A percentile compares a stretch with the other conserved stretches of the same genome.
phyloP scores from a whole-genome alignment of 2,329 filamentous ascomycete species.

The Coccinonectria pachysandricola region DNA sequence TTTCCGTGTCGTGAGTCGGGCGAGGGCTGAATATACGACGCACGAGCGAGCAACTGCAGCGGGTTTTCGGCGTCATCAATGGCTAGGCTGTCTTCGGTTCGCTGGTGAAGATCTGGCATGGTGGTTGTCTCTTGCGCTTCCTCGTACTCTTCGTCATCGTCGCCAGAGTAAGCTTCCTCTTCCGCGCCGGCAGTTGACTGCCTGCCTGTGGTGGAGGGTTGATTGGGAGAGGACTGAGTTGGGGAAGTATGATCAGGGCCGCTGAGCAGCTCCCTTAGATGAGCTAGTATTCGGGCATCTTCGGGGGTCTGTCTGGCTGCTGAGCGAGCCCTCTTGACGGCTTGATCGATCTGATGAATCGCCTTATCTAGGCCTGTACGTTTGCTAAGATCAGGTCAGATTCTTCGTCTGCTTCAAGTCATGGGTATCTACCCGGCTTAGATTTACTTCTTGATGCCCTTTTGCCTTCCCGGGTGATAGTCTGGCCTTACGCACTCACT shows the following conservation, averaged over 20 bases:
- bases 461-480: slow-evolving; percentile 64
- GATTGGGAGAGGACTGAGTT: slow-evolving; percentile 10
- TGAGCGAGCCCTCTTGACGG: slow-evolving; percentile 44
- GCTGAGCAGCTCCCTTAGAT: slow-evolving; percentile 31
- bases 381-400: slow-evolving; percentile 47
- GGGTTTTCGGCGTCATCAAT: slow-evolving; percentile 68
- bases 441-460: slow-evolving; percentile 64
- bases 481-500: slow-evolving; percentile 57
- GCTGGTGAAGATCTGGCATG: slow-evolving; percentile 19
- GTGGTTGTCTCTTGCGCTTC: slow-evolving; percentile 14
- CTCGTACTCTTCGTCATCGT: slow-evolving; percentile 22
- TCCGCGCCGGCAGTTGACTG: slow-evolving; percentile 10
- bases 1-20: slow-evolving; percentile 23
- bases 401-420: no score
- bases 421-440: no score
- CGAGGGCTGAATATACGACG: slow-evolving; percentile 56
- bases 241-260: no score
- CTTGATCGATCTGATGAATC: slow-evolving; percentile 63
- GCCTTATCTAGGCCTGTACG: slow-evolving; percentile 65
- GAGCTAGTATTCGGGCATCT: slow-evolving; percentile 34
- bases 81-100: slow-evolving; percentile 41
- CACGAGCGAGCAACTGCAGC: slow-evolving; percentile 60
- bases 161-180: slow-evolving; percentile 23
- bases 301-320: slow-evolving; percentile 30
- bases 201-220: slow-evolving; percentile 10